Base-by-base conservation (phyloP, 139 green algal species). In the Chlamydomonas urium region DNA sequence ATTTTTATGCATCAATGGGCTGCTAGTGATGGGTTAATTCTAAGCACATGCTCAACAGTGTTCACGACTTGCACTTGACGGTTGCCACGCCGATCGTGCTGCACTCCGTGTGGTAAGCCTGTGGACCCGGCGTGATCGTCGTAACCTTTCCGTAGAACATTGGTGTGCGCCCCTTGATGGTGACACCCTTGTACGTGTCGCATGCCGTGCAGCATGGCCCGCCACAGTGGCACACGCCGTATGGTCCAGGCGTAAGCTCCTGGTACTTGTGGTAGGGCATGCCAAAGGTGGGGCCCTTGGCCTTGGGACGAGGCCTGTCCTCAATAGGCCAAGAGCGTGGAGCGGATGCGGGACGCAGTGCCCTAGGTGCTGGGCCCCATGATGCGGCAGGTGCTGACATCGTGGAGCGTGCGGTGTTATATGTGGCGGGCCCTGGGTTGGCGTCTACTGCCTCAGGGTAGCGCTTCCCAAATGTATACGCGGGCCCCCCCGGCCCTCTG, bases 281-380 rank as follows among this genome's bases (percentile, higher is more conserved):
- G 33, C 60, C 60, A 19, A 68, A 68, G 60, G 23, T 48, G 60
- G 60, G 60, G 6, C 60, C 60, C 60, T 68, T 68, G 31, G 60
- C 19, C 33, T 68, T 68, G 31, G 8, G 60, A 32, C 10, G 10
- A 36, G 53, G 53, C 26, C 10, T 6, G 6, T 63, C 53, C 53
- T 63, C 53, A 8, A 14, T 14, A n/a, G n/a, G n/a, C n/a, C 21
- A 10, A 5, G 53, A 10, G 6, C 53, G 53, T 14, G 53, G 53
- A 8, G 53, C 19, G 6, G 53, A 36, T 14, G 53, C 53, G 21
- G 53, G 53, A 36, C 53, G 24, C 6, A 33, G n/a, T 10, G 53
- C 53, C 19, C 53, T 63, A 17, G 53, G 53, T 14, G 53, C 17
- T 26, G 53, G 10, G 6, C 53, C 53, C 53, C 53, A 63, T 8